Base-by-base conservation (phyloP, 1,139 yeast genomes). In the Yamadazyma conglobata region DNA sequence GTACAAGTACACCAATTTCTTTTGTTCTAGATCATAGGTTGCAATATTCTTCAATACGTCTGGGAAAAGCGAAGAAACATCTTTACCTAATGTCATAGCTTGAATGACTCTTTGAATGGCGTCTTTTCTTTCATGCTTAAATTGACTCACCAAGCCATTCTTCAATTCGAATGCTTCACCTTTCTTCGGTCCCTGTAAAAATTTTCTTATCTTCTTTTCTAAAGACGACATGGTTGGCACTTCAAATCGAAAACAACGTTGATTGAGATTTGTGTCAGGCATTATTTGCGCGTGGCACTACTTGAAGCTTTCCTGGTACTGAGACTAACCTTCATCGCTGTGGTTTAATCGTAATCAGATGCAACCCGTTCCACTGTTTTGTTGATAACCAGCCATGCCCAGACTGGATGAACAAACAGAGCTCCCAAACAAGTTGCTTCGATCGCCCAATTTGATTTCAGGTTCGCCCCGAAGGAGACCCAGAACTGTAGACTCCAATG, bases 11-110 rank as follows among this genome's bases (percentile, higher is more conserved):
- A 93, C 98, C 60, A 93, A 71, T 56, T 93, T 93, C 73, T 93
- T 93, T 60, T 91, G 97, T 47, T 93, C 96, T 43, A 93, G 68
- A 57, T 93, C 99, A 50, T 86, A 93, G 4, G 98, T 93, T 38
- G 98, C 97, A 46, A 93, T 84, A 58, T 93, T 93, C 63, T 93
- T 93, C 56, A 93, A 66, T 19, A 93, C 95, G 55, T 93, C 97
- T 1, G 99, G 98, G 47, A 93, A 93, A 38, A 93, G 69, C 1
- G 94, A 78, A 9, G 95, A 85, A 17, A 93, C 97, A 58, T 93
- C 98, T 54, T 93, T 93, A n/a, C 98, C 98, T 19, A 89, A 77
- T 0, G 98, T 93, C 99, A 93, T 93, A 39, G 96, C 97, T 37
- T 93, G 95, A 50, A 93, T 93, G 15, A 95, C 95, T 36, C 96